Evolutionary conservation across 306 rosid genomes (phyloP).

Genomic region (Styphnolobium japonicum): DNA sequence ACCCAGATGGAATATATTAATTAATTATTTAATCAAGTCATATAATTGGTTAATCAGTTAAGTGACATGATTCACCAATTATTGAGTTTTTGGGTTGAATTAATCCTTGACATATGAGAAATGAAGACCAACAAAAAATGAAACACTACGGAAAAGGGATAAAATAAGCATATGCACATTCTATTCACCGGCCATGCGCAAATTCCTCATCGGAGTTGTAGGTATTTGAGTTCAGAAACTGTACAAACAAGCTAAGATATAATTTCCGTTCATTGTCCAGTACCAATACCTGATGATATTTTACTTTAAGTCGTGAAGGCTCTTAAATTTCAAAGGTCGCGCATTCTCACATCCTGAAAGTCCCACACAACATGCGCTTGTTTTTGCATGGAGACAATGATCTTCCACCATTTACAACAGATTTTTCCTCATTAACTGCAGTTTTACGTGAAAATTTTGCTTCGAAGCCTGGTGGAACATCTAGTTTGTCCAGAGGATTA

Average conservation of each 20-base stretch:
- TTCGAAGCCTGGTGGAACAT: slow-evolving; percentile 35
- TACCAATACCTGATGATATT: not conserved
- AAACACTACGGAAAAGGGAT: not conserved
- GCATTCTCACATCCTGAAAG: not conserved
- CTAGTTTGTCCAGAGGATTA: not conserved
- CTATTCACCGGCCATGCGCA: not conserved
- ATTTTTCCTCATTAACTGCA: not conserved
- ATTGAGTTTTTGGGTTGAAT: too few relatives aligned
- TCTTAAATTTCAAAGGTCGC: not conserved
- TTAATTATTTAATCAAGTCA: too few relatives aligned
- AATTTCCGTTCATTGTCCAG: not conserved
- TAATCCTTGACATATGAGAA: too few relatives aligned
- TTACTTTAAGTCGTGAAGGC: not conserved
- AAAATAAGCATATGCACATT: not conserved
- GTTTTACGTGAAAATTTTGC: not conserved
- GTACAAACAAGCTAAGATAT: not conserved
- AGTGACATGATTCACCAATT: too few relatives aligned
- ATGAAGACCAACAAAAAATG: too few relatives aligned
- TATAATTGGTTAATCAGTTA: too few relatives aligned
- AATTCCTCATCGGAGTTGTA: not conserved
- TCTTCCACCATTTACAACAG: not conserved
- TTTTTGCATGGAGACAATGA: not conserved
- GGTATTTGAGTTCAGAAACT: not conserved
- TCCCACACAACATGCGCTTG: not conserved
- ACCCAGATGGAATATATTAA: too few relatives aligned